Evolutionary conservation across 140 eudicot genomes (phyloP).

Genomic region (Ambrosia hybrid): DNA sequence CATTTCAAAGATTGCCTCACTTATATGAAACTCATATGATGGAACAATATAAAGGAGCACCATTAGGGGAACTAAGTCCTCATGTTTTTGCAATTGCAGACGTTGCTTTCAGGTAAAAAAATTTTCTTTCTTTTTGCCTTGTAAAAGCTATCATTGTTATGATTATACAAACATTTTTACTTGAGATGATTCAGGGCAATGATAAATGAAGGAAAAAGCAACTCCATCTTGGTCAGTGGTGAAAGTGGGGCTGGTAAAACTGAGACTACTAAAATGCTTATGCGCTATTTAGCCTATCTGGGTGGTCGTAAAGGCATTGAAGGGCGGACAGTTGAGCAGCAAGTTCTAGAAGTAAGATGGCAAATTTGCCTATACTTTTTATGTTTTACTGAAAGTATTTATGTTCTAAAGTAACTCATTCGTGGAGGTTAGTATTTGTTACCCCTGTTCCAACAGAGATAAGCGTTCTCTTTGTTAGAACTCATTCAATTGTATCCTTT

Average conservation of each 20-base stretch:
- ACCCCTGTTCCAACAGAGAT: background rate
- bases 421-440: background rate
- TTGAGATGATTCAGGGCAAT: slow-evolving; percentile 79
- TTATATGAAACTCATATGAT: slow-evolving; percentile 85
- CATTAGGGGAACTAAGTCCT: slow-evolving; percentile 95
- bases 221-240: slow-evolving; percentile 94
- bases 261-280: slow-evolving; percentile 98
- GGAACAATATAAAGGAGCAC: slow-evolving; percentile 97
- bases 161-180: slow-evolving; percentile 29
- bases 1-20: slow-evolving; percentile 91
- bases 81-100: slow-evolving; percentile 98
- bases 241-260: slow-evolving; percentile 99
- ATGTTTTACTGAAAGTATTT: slow-evolving; percentile 6
- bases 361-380: slow-evolving; percentile 16
- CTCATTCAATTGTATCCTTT: background rate
- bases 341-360: slow-evolving; percentile 87
- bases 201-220: slow-evolving; percentile 93
- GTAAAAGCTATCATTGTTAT: slow-evolving; percentile 18
- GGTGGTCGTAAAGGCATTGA: slow-evolving; percentile 97
- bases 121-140: slow-evolving; percentile 20
- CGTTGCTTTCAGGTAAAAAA: slow-evolving; percentile 76
- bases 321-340: slow-evolving; percentile 98
- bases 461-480: background rate
- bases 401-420: slow-evolving; percentile 12
- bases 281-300: slow-evolving; percentile 96